Evolutionary conservation across 148 eudicot species (phyloP), one percentile per base, ranked within the genome.

Genomic region (Camellia japonica): DNA sequence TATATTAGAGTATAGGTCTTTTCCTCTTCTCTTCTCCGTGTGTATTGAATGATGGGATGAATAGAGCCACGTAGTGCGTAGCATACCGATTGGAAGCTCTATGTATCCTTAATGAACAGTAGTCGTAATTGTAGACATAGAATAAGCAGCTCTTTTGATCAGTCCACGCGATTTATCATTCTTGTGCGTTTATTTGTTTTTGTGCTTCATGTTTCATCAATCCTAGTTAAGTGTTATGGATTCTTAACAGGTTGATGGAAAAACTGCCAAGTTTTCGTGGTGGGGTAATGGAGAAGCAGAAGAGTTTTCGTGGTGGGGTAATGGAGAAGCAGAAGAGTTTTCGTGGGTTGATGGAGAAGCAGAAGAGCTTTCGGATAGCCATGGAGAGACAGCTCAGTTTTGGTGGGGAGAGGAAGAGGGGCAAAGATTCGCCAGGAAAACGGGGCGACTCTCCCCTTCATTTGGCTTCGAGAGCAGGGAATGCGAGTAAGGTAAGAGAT

Each of bases 361-460:
- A 91, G 79, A 90, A 84, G 88, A 89, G 93, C 74, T 87, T 86
- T 77, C 79, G 81, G 18, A 86, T 86, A 4, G 78, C 84, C 20
- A 87, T 87, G 86, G 92, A 89, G 71, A 89, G 85, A 82, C 89
- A 86, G 75, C 83, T 84, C 68, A 89, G 91, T 71, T 86, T 94
- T 73, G 97, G 90, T 15, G 97, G 91, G 73, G 95, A 91, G 77
- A 87, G 84, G 83, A 96, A 82, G 85, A 92, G 80, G 82, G 78
- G 80, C 76, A 94, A 89, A 64, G 98, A 94, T 6, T 97, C 99
- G 0, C 99, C 99, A 0, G 99, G 98, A 20, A 97, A 94, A 72
- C 82, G 97, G 12, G 99, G 99, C 5, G 99, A 97, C 79, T 74
- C 89, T 12, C 93, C 91, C 10, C 90, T 97, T 78, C 99, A 97